These are phyloP conservation scores for Amyloporia xantha DNA, from an alignment of 768 basidiomycete species.

Conservation along the genomic window DNA sequence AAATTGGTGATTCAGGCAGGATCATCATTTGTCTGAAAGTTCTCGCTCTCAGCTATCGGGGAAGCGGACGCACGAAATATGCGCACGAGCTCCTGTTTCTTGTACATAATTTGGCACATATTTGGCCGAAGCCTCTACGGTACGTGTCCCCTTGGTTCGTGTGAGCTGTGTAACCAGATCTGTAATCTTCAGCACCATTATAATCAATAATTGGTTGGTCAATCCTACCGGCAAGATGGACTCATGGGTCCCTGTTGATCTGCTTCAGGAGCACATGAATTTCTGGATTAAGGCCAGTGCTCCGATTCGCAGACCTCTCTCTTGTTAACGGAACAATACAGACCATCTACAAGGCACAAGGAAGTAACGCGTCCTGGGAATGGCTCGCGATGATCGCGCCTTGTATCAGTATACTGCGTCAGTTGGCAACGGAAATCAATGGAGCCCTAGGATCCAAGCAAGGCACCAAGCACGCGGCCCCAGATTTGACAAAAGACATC, in stretches of 20 bases:
- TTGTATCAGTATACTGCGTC: constrained; percentile 21
- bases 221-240: constrained; percentile 19
- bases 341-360: constrained; percentile 24
- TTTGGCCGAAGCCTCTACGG: constrained; percentile 13
- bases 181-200: constrained; percentile 12
- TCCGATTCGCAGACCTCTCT: background rate
- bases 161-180: background rate
- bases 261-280: constrained; percentile 28
- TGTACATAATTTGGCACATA: constrained; percentile 12
- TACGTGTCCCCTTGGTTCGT: constrained; percentile 3
- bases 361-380: constrained; percentile 26
- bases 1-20: constrained; percentile 25
- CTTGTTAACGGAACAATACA: background rate
- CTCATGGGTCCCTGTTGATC: constrained; percentile 23
- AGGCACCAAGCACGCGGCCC: constrained; percentile 25
- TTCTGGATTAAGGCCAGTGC: constrained; percentile 25
- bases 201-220: constrained; percentile 28
- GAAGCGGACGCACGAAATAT: constrained; percentile 23
- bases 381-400: constrained; percentile 27
- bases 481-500: constrained; percentile 27
- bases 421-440: constrained; percentile 21
- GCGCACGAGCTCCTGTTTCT: constrained; percentile 16
- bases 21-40: constrained; percentile 20
- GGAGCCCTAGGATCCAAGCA: constrained; percentile 22
- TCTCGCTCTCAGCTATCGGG: constrained; percentile 20